Evolutionary conservation across 1,284 basidiomycete genomes (phyloP).

Genomic region (Abortiporus biennis): DNA sequence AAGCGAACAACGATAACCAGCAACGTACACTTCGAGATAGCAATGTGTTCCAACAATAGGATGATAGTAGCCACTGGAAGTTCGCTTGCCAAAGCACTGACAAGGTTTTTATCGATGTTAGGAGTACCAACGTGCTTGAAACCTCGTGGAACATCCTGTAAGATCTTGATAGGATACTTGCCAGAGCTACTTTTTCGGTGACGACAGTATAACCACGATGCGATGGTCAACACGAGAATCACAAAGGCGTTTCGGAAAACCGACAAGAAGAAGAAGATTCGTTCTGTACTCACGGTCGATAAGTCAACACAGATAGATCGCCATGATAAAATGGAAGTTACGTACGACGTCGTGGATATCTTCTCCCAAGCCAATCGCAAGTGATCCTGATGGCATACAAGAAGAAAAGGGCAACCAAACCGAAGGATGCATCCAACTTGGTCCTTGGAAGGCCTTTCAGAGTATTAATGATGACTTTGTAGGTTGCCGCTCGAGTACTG

Average conservation of each 20-base stretch:
- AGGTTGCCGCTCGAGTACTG: constrained; percentile 82
- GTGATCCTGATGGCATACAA: constrained; percentile 74
- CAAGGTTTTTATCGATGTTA: constrained; percentile 54
- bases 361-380: constrained; percentile 53
- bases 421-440: constrained; percentile 85
- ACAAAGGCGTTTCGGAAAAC: constrained; percentile 86
- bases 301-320: no score
- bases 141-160: constrained; percentile 80
- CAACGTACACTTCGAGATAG: constrained; percentile 81
- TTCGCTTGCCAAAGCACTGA: constrained; percentile 69
- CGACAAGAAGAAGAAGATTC: constrained; percentile 84
- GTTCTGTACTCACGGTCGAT: no score
- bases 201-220: constrained; percentile 78
- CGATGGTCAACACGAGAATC: constrained; percentile 79
- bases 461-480: constrained; percentile 87
- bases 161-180: constrained; percentile 82
- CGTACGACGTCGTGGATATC: constrained; percentile 65
- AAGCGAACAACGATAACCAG: not conserved
- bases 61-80: constrained; percentile 94
- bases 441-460: constrained; percentile 77
- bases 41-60: constrained; percentile 93
- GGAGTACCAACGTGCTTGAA: constrained; percentile 77
- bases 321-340: constrained; percentile 1
- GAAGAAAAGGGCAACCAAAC: constrained; percentile 68
- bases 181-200: constrained; percentile 51